Evolutionary conservation across 495 filamentous ascomycete genomes (phyloP).

Genomic region (Thermochaetoides thermophila): DNA sequence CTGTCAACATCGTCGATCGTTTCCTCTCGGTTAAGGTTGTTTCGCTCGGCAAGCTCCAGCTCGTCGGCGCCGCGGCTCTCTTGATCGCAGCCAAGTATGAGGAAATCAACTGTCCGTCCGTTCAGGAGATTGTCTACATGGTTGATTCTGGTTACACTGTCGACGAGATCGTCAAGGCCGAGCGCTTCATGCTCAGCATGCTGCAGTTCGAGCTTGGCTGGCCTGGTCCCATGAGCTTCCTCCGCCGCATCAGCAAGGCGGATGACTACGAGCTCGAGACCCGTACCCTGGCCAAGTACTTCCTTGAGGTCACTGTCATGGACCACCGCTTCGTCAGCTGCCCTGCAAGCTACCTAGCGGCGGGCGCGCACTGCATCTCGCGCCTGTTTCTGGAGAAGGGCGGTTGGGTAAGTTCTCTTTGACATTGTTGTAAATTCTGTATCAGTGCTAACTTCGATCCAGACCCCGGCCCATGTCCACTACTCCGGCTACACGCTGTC

Average conservation of each 20-base stretch:
- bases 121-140: constrained; percentile 96
- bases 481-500: constrained; percentile 84
- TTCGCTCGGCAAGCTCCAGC: constrained; percentile 84
- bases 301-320: constrained; percentile 92
- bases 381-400: constrained; percentile 79
- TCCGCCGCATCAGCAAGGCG: constrained; percentile 92
- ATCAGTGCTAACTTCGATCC: constrained; percentile 13
- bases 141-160: constrained; percentile 78
- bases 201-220: constrained; percentile 88
- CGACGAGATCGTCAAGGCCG: constrained; percentile 92
- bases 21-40: constrained; percentile 92
- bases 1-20: constrained; percentile 90
- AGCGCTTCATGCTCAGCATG: constrained; percentile 95
- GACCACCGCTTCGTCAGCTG: constrained; percentile 91
- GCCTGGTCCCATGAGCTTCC: constrained; percentile 97
- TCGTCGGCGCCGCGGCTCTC: constrained; percentile 90
- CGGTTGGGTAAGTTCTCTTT: constrained; percentile 57
- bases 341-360: constrained; percentile 77
- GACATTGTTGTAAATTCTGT: background rate
- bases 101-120: constrained; percentile 90
- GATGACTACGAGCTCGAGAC: constrained; percentile 97
- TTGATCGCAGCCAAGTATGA: constrained; percentile 97
- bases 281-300: constrained; percentile 92
- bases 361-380: constrained; percentile 88
- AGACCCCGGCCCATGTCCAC: constrained; percentile 72